These are phyloP conservation scores for Backusella tarrabulga DNA, from an alignment of 192 early-diverging fungal genomes.

Conservation along the genomic window DNA sequence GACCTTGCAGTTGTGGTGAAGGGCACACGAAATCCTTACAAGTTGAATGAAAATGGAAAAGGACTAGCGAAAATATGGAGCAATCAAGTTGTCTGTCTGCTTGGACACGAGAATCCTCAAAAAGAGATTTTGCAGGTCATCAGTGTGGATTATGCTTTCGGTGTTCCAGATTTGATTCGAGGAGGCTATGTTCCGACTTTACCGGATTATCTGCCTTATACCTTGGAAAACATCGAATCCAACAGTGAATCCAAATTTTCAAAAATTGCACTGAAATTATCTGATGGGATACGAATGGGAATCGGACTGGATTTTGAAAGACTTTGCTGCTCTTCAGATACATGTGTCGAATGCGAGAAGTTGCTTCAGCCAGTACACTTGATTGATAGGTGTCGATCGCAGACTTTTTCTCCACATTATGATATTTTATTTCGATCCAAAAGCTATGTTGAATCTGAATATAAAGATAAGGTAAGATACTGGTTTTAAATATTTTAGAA, in stretches of 20 bases:
- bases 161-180: conserved; percentile 32
- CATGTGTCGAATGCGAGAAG: not conserved
- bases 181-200: not conserved
- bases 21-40: conserved; percentile 35
- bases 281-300: conserved; percentile 33
- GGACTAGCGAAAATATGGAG: conserved; percentile 37
- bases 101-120: conserved; percentile 36
- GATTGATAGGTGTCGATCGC: conserved; percentile 13
- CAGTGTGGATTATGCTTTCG: conserved; percentile 32
- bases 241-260: conserved; percentile 6
- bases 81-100: conserved; percentile 17
- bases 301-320: conserved; percentile 38
- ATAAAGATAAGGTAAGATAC: conserved; percentile 11
- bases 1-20: conserved; percentile 32
- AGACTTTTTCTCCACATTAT: conserved; percentile 36
- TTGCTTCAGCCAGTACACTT: not conserved
- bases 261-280: conserved; percentile 29
- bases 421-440: conserved; percentile 25
- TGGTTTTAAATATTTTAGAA: not conserved
- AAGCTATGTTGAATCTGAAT: conserved; percentile 13
- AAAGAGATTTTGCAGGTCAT: conserved; percentile 36
- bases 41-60: conserved; percentile 19
- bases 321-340: not conserved
- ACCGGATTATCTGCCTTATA: not conserved
- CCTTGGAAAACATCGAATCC: not conserved